A percentile compares a stretch with the other conserved stretches of the same genome.
These are phyloP conservation scores for Stemphylium beticola DNA, from an alignment of 2,329 filamentous ascomycete genomes.

Conservation along the genomic window DNA sequence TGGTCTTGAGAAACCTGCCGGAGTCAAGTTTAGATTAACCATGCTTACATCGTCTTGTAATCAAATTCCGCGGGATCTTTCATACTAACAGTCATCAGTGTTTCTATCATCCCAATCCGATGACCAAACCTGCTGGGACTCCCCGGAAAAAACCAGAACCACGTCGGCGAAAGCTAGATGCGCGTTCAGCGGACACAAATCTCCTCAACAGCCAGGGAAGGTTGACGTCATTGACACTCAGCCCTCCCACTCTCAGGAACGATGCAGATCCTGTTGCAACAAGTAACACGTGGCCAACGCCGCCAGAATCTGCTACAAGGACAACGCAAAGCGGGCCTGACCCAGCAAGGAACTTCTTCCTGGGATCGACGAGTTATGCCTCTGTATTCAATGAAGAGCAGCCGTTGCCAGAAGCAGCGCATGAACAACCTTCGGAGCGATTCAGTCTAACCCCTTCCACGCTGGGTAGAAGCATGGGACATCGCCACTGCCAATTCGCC, in stretches of 20 bases:
- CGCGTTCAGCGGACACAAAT: slow-evolving; percentile 18
- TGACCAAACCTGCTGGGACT: slow-evolving; percentile 46
- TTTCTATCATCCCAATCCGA: slow-evolving; percentile 46
- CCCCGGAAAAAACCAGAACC: slow-evolving; percentile 45
- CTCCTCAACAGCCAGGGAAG: slow-evolving; percentile 24
- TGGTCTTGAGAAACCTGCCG: too few species aligned
- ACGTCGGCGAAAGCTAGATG: slow-evolving; percentile 33
- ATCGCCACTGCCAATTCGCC: slow-evolving; percentile 38
- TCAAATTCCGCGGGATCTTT: background rate
- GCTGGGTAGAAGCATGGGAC: slow-evolving; percentile 25
- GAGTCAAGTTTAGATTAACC: background rate
- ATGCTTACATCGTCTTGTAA: background rate
- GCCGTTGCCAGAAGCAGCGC: slow-evolving; percentile 37
- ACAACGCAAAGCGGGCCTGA: slow-evolving; percentile 29
- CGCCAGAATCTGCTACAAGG: slow-evolving; percentile 34
- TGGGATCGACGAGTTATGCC: slow-evolving; percentile 47
- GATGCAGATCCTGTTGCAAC: slow-evolving; percentile 22
- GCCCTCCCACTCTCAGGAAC: slow-evolving; percentile 37
- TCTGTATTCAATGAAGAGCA: slow-evolving; percentile 42
- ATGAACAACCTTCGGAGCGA: slow-evolving; percentile 38
- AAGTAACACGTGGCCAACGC: slow-evolving; percentile 37
- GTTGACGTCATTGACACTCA: slow-evolving; percentile 32
- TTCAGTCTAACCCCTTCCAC: slow-evolving; percentile 31
- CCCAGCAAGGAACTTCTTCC: slow-evolving; percentile 38
- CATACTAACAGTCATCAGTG: slow-evolving; percentile 26